These are phyloP conservation scores for Calvatia gigantea DNA, from an alignment of 768 basidiomycete genomes.

Conservation along the genomic window DNA sequence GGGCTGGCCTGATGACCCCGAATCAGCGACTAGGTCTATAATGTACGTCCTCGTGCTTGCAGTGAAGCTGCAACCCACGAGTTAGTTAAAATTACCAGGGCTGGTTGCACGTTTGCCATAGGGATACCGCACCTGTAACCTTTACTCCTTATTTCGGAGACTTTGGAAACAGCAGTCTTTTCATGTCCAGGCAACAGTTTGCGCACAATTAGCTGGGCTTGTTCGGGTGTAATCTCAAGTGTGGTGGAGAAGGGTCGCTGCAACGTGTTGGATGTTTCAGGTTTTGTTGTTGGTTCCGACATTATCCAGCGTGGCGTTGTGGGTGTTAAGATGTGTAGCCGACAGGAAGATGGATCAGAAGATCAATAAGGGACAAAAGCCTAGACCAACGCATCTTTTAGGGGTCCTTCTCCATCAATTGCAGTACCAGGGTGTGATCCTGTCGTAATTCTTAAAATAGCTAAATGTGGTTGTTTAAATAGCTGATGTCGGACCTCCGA, in stretches of 20 bases:
- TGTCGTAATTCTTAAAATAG: too few species aligned
- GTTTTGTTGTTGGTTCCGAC: not conserved
- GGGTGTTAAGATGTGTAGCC: too few species aligned
- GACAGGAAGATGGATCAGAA: too few species aligned
- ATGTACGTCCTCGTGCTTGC: conserved; percentile 20
- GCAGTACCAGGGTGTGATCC: too few species aligned
- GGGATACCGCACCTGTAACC: conserved; percentile 20
- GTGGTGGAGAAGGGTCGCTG: not conserved
- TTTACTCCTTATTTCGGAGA: conserved; percentile 20
- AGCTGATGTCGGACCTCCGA: too few species aligned
- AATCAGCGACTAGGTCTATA: conserved; percentile 19
- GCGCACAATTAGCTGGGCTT: conserved; percentile 9
- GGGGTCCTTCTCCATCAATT: too few species aligned
- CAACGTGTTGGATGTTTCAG: not conserved
- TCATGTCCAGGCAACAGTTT: conserved; percentile 11
- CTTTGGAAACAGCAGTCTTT: conserved; percentile 5
- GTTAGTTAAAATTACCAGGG: not conserved
- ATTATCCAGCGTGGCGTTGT: too few species aligned
- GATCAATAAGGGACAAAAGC: too few species aligned
- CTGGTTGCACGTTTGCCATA: too few species aligned
- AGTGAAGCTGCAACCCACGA: conserved; percentile 17
- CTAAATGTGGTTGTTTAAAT: too few species aligned
- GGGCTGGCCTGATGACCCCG: not conserved
- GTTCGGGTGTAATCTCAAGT: conserved; percentile 12
- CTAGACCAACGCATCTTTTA: too few species aligned